Conservation (phyloP, 2,329 filamentous ascomycete genomes). For the Zymoseptoria tritici region DNA sequence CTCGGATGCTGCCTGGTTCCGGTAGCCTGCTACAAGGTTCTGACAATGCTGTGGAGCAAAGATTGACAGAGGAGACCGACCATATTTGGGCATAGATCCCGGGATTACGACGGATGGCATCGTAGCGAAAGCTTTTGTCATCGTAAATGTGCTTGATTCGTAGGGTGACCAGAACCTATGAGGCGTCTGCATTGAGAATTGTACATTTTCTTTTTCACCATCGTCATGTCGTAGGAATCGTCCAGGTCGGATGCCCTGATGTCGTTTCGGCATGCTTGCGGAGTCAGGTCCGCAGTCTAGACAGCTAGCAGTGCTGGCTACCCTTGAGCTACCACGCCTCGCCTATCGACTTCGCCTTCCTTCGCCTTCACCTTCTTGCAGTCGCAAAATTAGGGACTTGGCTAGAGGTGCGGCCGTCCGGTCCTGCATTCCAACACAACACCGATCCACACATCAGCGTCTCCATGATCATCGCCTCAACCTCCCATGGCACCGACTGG, state of each 20-base stretch:
- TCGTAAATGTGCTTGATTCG: background rate
- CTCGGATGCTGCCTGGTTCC: background rate
- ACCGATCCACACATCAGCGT: background rate
- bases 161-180: background rate
- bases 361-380: constrained; percentile 2
- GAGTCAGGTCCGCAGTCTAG: background rate
- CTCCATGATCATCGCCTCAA: background rate
- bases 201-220: too few species aligned
- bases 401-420: background rate
- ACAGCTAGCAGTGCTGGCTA: background rate
- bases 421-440: background rate
- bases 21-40: background rate
- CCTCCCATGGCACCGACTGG: constrained; percentile 1
- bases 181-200: background rate
- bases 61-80: background rate
- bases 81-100: too few species aligned
- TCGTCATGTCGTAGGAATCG: too few species aligned
- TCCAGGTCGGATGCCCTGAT: too few species aligned
- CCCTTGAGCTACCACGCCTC: background rate
- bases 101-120: background rate
- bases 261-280: background rate
- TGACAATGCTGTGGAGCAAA: background rate
- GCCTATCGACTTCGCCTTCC: background rate
- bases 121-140: background rate
- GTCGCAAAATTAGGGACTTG: background rate